phyloP scores from a whole-genome alignment of 108 stramenopile genomes.

The Skeletonema costatum region DNA sequence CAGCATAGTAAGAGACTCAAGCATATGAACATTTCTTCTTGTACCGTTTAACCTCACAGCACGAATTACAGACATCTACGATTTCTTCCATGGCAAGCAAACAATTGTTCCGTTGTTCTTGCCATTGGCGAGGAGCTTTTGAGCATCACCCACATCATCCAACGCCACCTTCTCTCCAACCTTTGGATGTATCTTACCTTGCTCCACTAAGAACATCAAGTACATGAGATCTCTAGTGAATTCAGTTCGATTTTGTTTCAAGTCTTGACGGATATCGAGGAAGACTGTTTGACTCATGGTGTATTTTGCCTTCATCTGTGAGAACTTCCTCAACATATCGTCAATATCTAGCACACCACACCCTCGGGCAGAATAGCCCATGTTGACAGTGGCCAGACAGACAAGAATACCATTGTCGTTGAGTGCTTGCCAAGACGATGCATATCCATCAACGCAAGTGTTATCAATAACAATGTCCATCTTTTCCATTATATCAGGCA shows the following conservation, averaged over 20 bases:
- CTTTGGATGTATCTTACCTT: constrained; percentile 57
- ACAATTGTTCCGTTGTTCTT: constrained; percentile 63
- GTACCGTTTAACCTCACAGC: background rate
- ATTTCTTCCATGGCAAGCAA: constrained; percentile 70
- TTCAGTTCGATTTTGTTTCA: constrained; percentile 39
- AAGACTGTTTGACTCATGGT: constrained; percentile 54
- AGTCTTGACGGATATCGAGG: constrained; percentile 51
- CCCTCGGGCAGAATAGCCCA: constrained; percentile 23
- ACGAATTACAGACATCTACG: background rate
- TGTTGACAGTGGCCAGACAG: constrained; percentile 37
- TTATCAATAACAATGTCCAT: constrained; percentile 77
- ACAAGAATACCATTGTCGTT: constrained; percentile 52
- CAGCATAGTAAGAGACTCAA: no score
- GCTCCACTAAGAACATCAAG: constrained; percentile 57
- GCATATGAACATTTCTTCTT: no score
- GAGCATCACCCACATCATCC: constrained; percentile 62
- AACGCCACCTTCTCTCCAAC: constrained; percentile 62
- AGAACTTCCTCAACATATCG: constrained; percentile 44
- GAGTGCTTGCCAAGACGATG: constrained; percentile 49
- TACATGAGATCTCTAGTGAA: constrained; percentile 54
- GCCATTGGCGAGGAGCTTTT: constrained; percentile 52
- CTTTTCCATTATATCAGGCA: constrained; percentile 45
- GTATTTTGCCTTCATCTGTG: constrained; percentile 52
- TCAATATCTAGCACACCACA: constrained; percentile 48
- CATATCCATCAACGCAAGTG: constrained; percentile 49